Conservation (phyloP, 306 rosid genomes). For the Acacia confusa region DNA sequence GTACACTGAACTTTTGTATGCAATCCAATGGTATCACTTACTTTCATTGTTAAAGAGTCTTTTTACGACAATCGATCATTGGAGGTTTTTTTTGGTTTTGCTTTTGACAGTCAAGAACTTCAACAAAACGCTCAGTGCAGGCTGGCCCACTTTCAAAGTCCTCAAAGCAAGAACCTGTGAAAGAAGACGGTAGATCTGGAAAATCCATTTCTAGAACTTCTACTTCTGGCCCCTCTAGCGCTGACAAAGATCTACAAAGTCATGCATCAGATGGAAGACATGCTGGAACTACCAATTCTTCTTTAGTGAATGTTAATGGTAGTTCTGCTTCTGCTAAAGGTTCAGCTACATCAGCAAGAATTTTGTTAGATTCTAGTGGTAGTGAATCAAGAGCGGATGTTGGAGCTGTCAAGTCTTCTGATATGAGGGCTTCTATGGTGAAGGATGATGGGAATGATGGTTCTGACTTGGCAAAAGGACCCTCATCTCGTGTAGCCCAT, state of each 20-base stretch:
- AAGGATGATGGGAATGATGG: slow-evolving; percentile 78
- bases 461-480: slow-evolving; percentile 61
- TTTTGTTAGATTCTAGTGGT: slow-evolving; percentile 52
- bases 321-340: slow-evolving; percentile 55
- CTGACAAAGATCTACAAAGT: slow-evolving; percentile 62
- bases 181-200: slow-evolving; percentile 83
- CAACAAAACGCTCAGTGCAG: slow-evolving; percentile 64
- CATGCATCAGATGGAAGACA: slow-evolving; percentile 70
- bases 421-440: slow-evolving; percentile 50
- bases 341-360: slow-evolving; percentile 45
- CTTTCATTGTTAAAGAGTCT: neutral
- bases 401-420: slow-evolving; percentile 65
- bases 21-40: slow-evolving; percentile 21
- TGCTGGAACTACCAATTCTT: slow-evolving; percentile 43
- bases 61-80: neutral
- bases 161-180: slow-evolving; percentile 69
- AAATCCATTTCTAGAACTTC: slow-evolving; percentile 61
- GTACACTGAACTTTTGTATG: neutral
- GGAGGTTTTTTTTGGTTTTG: slow-evolving; percentile 18
- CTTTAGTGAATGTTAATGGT: slow-evolving; percentile 64
- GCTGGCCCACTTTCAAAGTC: slow-evolving; percentile 64
- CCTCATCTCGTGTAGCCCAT: slow-evolving; percentile 70
- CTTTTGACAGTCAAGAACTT: slow-evolving; percentile 63
- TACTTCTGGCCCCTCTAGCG: slow-evolving; percentile 50
- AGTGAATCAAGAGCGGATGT: slow-evolving; percentile 67